Conservation (phyloP, 2,329 filamentous ascomycete species). For the Xylaria sp. region DNA sequence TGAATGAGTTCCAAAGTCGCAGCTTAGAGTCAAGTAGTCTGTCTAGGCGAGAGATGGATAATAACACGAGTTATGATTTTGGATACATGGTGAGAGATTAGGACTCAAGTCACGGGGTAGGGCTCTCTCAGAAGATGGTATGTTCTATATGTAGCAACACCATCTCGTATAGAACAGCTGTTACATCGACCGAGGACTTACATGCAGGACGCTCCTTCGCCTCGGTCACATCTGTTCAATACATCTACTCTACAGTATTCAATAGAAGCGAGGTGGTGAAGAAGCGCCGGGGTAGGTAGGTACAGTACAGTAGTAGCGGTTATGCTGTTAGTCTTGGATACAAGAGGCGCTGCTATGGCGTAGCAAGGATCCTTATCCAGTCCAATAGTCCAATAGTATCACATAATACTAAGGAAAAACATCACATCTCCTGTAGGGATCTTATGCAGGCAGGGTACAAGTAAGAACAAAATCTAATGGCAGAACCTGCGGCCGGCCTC, state of each 20-base stretch:
- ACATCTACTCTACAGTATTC: not conserved
- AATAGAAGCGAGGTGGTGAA: not conserved
- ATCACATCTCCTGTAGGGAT: not conserved
- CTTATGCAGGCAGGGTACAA: not conserved
- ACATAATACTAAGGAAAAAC: not conserved
- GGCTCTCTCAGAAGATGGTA: constrained; percentile 13
- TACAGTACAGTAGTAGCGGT: too few species aligned
- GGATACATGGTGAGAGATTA: constrained; percentile 1
- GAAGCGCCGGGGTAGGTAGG: not conserved
- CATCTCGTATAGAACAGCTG: constrained; percentile 10
- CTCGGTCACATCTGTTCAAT: constrained; percentile 8
- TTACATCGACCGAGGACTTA: constrained; percentile 13
- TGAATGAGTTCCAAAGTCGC: not conserved
- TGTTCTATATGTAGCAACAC: constrained; percentile 27
- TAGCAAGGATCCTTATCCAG: not conserved
- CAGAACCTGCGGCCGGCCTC: not conserved
- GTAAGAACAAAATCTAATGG: not conserved
- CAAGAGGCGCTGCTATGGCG: constrained; percentile 3
- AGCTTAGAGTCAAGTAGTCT: not conserved
- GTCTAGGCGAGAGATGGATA: not conserved
- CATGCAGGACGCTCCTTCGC: constrained; percentile 18
- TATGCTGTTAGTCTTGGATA: not conserved
- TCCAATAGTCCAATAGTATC: constrained; percentile 10
- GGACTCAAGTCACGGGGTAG: constrained; percentile 8
- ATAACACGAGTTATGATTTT: not conserved